Evolutionary conservation across 306 rosid species (phyloP).

Genomic region (Calophaca sinica): DNA sequence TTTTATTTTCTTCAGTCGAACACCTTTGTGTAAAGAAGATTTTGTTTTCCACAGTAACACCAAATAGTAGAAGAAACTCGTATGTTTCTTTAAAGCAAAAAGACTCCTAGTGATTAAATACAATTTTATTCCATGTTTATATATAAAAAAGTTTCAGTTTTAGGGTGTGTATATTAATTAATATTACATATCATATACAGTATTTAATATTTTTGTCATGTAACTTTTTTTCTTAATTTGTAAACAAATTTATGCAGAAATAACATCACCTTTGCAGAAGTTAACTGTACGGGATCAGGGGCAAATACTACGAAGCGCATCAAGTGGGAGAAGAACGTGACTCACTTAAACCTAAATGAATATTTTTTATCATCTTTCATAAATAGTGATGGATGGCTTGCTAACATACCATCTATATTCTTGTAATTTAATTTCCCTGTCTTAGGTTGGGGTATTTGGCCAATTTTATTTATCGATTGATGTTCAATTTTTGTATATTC

Average conservation of each 20-base stretch:
- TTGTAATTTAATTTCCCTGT: no score
- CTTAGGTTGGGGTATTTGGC: no score
- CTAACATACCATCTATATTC: background rate
- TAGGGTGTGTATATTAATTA: background rate
- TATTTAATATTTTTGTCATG: background rate
- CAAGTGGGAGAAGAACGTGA: background rate
- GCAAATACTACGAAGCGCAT: background rate
- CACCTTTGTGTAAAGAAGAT: no score
- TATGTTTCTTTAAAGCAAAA: no score
- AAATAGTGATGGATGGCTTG: conserved; percentile 11
- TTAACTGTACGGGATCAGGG: conserved; percentile 15
- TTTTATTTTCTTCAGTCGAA: no score
- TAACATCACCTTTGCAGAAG: background rate
- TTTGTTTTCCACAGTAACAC: no score
- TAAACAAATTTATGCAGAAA: background rate
- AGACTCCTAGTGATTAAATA: no score
- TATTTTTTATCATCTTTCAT: background rate
- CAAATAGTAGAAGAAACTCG: no score
- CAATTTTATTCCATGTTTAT: background rate
- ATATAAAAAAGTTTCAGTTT: background rate
- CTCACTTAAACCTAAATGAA: background rate
- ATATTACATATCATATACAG: no score
- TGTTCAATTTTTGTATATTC: no score
- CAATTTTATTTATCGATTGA: no score
- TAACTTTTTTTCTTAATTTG: background rate